These are phyloP conservation scores for Cylindrodendrum hubeiense DNA, from an alignment of 2,329 filamentous ascomycete genomes.

Conservation along the genomic window DNA sequence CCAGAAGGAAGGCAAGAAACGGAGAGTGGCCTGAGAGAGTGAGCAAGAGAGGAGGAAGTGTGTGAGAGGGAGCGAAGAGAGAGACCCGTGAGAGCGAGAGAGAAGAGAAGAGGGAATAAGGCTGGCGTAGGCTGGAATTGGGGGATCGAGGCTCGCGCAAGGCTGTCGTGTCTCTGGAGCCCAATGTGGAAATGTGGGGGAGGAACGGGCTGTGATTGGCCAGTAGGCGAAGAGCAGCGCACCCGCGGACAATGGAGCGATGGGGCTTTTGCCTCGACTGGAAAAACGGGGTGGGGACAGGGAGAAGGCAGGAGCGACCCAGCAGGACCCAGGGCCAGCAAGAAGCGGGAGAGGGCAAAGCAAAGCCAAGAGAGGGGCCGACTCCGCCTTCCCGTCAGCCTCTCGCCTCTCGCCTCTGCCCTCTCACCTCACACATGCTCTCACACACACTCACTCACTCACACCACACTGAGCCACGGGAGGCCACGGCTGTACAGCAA, in stretches of 20 bases:
- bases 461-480: too few species aligned
- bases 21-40: neutral
- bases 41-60: constrained; percentile 26
- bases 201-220: constrained; percentile 40
- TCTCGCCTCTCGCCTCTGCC: constrained; percentile 35
- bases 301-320: constrained; percentile 15
- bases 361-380: constrained; percentile 34
- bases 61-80: constrained; percentile 11
- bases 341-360: constrained; percentile 26
- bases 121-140: constrained; percentile 44
- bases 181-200: constrained; percentile 36
- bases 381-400: constrained; percentile 43
- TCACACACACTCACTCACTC: constrained; percentile 11
- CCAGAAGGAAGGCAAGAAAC: constrained; percentile 7
- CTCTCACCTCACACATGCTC: constrained; percentile 25
- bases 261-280: constrained; percentile 27
- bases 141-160: constrained; percentile 44
- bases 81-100: constrained; percentile 17
- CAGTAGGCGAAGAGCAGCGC: constrained; percentile 39
- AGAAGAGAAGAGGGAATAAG: constrained; percentile 44
- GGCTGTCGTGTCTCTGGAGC: constrained; percentile 41
- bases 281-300: constrained; percentile 21
- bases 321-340: constrained; percentile 20
- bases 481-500: neutral
- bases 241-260: constrained; percentile 21